Base-by-base conservation (phyloP, 2,329 filamentous ascomycete species). In the Aspergillus transmontanensis region DNA sequence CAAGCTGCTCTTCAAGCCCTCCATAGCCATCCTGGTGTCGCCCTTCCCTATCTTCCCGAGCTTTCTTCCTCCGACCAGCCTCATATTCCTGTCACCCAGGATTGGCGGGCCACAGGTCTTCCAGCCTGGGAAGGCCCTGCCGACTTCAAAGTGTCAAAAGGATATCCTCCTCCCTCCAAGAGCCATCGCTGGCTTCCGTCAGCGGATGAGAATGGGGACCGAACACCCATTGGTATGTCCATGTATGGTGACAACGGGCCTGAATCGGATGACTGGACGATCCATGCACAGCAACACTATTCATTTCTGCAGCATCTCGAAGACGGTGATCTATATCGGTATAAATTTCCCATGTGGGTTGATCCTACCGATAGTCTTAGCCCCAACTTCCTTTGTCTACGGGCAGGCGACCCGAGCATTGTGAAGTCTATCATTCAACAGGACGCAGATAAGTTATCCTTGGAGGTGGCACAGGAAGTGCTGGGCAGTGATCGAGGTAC, bases 31-130 rank as follows among this genome's bases (percentile, higher is more conserved):
- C 76, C 84, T 10, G 83, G 83, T 6, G 81, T 82, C 21, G 79
- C 86, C 23, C 77, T 83, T 57, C 82, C 85, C 3, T 87, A 86
- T 70, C 78, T 86, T 23, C 84, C 85, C 4, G 85, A 86, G 56
- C 39, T 76, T 26, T 54, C 65, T 28, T 69, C 70, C 41, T 60
- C 68, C 1, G 62, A 65, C 12, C 63, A 63, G 23, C 63, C 66
- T 26, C 66, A 64, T 28, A 63, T 66, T 4, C 66, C 68, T 32
- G 50, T 59, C 5, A 60, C 53, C 14, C 66, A 72, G 6, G 69
- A 73, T 39, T 79, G 78, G 76, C 73, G 72, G 12, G 71, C 72
- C 30, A 74, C 73, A 4, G 66, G 63, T 34, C 74, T 80, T 55
- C 76, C 78, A 4, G 53, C 39, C 26, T 80, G 77, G 76, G 64